Evolutionary conservation across 2,329 filamentous ascomycete species (phyloP), one percentile per base, ranked within the genome.

Genomic region (Rhexocercosporidium sp.): DNA sequence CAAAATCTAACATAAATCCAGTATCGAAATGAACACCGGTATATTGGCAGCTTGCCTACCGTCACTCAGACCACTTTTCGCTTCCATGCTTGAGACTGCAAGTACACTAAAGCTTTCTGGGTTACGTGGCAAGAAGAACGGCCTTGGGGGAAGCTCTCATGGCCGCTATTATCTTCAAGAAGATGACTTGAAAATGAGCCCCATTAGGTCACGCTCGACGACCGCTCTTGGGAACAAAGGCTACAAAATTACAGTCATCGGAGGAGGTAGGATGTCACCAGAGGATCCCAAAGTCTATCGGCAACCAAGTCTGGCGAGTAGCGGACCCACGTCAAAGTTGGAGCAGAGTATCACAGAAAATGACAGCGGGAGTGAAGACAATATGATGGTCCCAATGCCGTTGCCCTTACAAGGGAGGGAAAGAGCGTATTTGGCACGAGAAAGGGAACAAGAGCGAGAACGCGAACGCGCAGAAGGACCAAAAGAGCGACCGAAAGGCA

Each of bases 41-140:
- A 81, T 82, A 59, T 75, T 82, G 2, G 81, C 82, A 1, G 80
- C 79, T 8, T 82, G 78, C 0, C 71, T 83, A 0, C 81, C 81
- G 0, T 79, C 82, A 14, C 76, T 84, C 16, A 77, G 79, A 31
- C 81, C 81, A 1, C 71, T 79, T 12, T 77, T 80, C 69, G 73
- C 77, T 70, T 78, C 75, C 70, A 69, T 75, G 25, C 76, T 81
- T 31, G 75, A 77, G 11, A 72, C 67, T 18, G 67, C 68, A 18
- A 62, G 37, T 22, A 63, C 54, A 4, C 51, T 68, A 39, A 66
- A 63, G 16, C 29, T 34, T 3, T 56, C 62, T 16, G 46, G 37
- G 8, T 53, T 60, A 16, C 64, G 59, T 34, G 39, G 54, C 4
- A 57, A 41, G 6, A 57, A 57, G 11, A 65, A 53, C 25, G 62